Evolutionary conservation across 225 moss, liverwort and hornwort species (phyloP).

Genomic region (Anthoceros angustus): DNA sequence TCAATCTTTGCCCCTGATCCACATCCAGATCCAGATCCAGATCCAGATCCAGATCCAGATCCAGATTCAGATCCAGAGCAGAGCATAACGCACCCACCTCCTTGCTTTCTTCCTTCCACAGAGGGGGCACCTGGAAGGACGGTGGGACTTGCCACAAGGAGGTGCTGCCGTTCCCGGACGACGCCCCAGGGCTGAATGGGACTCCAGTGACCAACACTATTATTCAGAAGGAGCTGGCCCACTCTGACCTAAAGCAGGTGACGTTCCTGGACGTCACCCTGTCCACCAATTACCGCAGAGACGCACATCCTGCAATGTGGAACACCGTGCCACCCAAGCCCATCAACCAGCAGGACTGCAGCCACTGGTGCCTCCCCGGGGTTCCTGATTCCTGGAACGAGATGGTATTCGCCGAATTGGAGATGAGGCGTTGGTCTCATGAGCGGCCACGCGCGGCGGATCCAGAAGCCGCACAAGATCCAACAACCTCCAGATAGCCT

Average conservation of each 20-base stretch:
- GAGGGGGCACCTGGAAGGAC: slow-evolving; percentile 23
- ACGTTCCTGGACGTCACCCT: slow-evolving; percentile 24
- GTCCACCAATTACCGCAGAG: slow-evolving; percentile 25
- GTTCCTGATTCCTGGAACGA: slow-evolving; percentile 46
- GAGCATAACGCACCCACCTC: not conserved
- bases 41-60: not conserved
- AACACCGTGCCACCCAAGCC: not conserved
- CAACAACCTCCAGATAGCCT: too few species aligned
- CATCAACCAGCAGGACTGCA: slow-evolving; percentile 22
- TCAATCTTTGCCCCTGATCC: not conserved
- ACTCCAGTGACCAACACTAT: slow-evolving; percentile 20
- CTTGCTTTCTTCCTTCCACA: slow-evolving; percentile 4
- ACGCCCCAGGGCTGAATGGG: slow-evolving; percentile 17
- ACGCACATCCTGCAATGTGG: slow-evolving; percentile 24
- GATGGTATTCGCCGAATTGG: slow-evolving; percentile 22
- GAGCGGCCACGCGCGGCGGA: slow-evolving; percentile 10
- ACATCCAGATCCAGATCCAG: not conserved
- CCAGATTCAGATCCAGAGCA: not conserved
- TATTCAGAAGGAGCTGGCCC: slow-evolving; percentile 14
- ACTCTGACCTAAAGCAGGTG: slow-evolving; percentile 10
- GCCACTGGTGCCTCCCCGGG: slow-evolving; percentile 40
- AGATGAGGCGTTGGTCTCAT: slow-evolving; percentile 27
- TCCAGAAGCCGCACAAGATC: too few species aligned
- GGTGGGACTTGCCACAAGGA: slow-evolving; percentile 31
- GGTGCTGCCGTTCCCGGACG: slow-evolving; percentile 17